A percentile compares a stretch with the other conserved stretches of the same genome.
Evolutionary conservation across 148 eudicot species (phyloP).

Genomic region (Polygonum maritimum): DNA sequence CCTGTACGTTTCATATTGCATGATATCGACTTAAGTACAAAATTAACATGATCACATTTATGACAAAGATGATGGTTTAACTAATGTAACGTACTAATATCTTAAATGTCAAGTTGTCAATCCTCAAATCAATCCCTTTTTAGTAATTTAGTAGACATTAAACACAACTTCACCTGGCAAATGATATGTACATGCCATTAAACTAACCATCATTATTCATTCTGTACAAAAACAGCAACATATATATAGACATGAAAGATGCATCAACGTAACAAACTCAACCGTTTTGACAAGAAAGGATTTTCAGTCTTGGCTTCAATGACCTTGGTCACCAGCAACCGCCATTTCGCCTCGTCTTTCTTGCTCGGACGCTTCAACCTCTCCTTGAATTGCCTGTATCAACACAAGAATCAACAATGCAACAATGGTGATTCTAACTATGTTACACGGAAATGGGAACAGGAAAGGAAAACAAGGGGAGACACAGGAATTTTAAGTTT

Average conservation of each 20-base stretch:
- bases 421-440: too few relatives aligned
- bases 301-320: slow-evolving; percentile 40
- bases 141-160: neutral
- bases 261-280: neutral
- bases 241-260: neutral
- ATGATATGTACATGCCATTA: neutral
- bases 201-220: neutral
- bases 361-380: slow-evolving; percentile 52
- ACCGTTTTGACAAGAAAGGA: slow-evolving; percentile 18
- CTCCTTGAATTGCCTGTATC: slow-evolving; percentile 41
- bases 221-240: neutral
- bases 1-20: neutral
- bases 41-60: too few relatives aligned
- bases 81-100: too few relatives aligned
- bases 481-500: too few relatives aligned
- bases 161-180: neutral
- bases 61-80: too few relatives aligned
- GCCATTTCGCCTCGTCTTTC: slow-evolving; percentile 74
- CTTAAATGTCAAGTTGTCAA: too few relatives aligned
- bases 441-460: too few relatives aligned
- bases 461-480: too few relatives aligned
- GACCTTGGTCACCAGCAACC: slow-evolving; percentile 53
- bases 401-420: neutral
- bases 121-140: too few relatives aligned
- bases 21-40: too few relatives aligned